Evolutionary conservation across 1,139 yeast species (phyloP), one percentile per base, ranked within the genome.

Genomic region (Arxiozyma telluris): DNA sequence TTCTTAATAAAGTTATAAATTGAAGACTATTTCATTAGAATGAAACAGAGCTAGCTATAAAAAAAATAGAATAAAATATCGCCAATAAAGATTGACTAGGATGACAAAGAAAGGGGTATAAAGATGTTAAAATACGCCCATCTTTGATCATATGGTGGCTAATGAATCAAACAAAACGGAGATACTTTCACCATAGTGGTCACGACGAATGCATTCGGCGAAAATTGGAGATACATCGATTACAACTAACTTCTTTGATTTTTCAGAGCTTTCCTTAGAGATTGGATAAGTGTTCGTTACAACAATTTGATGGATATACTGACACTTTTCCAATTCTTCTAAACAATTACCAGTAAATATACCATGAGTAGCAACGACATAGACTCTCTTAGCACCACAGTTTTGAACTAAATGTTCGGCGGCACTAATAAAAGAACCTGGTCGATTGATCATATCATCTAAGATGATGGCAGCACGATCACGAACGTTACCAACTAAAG

Each of bases 191-290:
- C 98, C 98, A 65, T 91, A 91, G 71, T 94, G 98, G 70, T 93
- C 96, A 75, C 99, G 86, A 75, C 99, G 83, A 59, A 94, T 93
- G 73, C 98, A 93, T 74, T 94, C 99, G 41, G 98, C 98, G 68
- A 94, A 87, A 54, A 93, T 91, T 27, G 96, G 86, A 53, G 96
- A 87, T 50, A 94, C 94, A 68, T 94, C 98, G 65, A 94, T 93
- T 50, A 89, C 87, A 15, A 83, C 83, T 64, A 94, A 78, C 68
- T 90, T 89, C 55, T 78, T 73, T 58, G 82, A 78, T 51, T 74
- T 76, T 52, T 76, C 77, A 53, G 81, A 76, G 62, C 80, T 77
- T 54, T 80, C 84, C 53, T 77, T 76, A 18, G 83, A 76, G 55
- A 91, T 87, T 55, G 98, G 98, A 65, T 89, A 93, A 8, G 98